phyloP scores from a whole-genome alignment of 2,329 filamentous ascomycete species.

The Monilinia vaccinii-corymbosi region DNA sequence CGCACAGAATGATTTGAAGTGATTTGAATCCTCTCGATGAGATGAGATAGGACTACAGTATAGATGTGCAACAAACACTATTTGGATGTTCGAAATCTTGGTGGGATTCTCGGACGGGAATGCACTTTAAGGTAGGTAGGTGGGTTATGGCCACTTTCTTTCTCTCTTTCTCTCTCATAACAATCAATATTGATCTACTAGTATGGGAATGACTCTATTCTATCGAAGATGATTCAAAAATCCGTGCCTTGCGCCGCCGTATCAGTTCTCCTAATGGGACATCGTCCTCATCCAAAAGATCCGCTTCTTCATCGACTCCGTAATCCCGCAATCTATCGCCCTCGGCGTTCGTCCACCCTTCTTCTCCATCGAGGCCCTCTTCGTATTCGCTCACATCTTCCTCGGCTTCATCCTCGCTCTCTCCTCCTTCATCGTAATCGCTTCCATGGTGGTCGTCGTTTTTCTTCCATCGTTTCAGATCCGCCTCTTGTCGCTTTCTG shows the following conservation, averaged over 20 bases:
- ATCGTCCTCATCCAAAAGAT: slow-evolving; percentile 50
- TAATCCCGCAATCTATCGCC: slow-evolving; percentile 68
- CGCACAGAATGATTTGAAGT: too few species aligned
- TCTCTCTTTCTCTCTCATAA: too few species aligned
- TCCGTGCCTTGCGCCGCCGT: slow-evolving; percentile 38
- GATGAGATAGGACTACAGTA: too few species aligned
- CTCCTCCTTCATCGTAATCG: slow-evolving; percentile 12
- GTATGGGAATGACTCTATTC: not conserved
- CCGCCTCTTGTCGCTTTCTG: slow-evolving; percentile 39
- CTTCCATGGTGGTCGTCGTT: slow-evolving; percentile 5
- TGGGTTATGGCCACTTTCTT: too few species aligned
- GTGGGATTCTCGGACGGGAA: too few species aligned
- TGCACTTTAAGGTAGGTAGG: too few species aligned
- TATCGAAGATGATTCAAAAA: not conserved
- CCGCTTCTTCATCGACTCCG: slow-evolving; percentile 69
- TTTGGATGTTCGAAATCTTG: too few species aligned
- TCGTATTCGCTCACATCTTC: slow-evolving; percentile 28
- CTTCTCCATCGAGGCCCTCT: slow-evolving; percentile 38
- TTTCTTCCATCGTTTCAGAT: slow-evolving; percentile 33
- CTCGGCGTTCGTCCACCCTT: slow-evolving; percentile 64
- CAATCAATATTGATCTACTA: too few species aligned
- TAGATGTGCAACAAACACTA: too few species aligned
- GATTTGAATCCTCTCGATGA: too few species aligned
- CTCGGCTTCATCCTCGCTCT: slow-evolving; percentile 18
- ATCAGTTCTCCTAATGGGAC: slow-evolving; percentile 63